These are phyloP conservation scores for Geotrichum histeridarum DNA, from an alignment of 1,139 yeast genomes.

Conservation along the genomic window DNA sequence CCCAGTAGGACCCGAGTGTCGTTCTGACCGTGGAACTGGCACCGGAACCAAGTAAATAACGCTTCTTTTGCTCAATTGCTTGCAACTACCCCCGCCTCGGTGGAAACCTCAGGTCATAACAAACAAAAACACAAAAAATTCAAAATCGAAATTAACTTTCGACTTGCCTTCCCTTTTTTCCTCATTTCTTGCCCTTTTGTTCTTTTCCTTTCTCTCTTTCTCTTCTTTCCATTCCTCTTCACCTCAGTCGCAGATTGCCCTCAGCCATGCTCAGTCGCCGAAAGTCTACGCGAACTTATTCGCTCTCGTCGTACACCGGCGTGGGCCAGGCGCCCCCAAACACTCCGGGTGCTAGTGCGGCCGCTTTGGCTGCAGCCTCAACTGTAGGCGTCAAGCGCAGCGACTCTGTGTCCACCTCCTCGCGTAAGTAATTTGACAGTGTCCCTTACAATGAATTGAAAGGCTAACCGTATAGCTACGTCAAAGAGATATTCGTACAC, in stretches of 20 bases:
- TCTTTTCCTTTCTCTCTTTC: not conserved
- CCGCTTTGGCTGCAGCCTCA: conserved; percentile 46
- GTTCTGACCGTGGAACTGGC: too few relatives aligned
- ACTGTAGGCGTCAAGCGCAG: conserved; percentile 29
- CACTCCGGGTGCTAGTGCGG: conserved; percentile 27
- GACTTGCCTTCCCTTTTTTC: too few relatives aligned
- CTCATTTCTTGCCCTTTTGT: not conserved
- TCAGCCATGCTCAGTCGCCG: conserved; percentile 23
- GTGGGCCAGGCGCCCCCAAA: conserved; percentile 30
- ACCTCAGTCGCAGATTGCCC: conserved; percentile 1
- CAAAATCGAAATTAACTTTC: too few relatives aligned
- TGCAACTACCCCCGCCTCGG: too few relatives aligned
- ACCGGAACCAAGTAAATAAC: too few relatives aligned
- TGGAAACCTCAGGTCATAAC: not conserved
- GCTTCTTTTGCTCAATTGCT: too few relatives aligned
- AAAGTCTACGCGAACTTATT: conserved; percentile 30
- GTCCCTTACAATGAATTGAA: not conserved
- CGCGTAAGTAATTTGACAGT: not conserved
- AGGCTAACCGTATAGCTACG: too few relatives aligned
- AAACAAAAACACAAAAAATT: too few relatives aligned
- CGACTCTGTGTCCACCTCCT: conserved; percentile 19
- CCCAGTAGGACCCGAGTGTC: too few relatives aligned
- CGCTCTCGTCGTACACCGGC: conserved; percentile 34
- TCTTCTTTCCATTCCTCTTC: not conserved
- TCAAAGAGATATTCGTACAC: too few relatives aligned